Conservation (phyloP, 345 rosid species). For the Syzygium aqueum region DNA sequence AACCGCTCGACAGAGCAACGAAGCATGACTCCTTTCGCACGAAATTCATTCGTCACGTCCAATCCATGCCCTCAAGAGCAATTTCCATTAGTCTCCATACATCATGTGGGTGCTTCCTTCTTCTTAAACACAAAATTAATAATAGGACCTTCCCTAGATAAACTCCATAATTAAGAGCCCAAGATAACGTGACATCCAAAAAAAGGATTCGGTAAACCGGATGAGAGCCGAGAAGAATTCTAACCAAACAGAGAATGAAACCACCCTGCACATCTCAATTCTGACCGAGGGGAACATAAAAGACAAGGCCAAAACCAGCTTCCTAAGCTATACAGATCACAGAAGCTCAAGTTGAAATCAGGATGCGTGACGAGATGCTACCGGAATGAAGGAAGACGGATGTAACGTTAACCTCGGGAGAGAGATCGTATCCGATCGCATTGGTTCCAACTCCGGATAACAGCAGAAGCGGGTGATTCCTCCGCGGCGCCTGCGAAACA, state of each 20-base stretch:
- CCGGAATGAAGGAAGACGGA: background rate
- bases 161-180: background rate
- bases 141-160: background rate
- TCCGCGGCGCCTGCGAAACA: conserved; percentile 26
- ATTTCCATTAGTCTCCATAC: background rate
- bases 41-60: background rate
- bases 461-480: conserved; percentile 75
- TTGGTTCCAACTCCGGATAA: conserved; percentile 72
- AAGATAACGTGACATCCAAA: background rate
- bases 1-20: background rate
- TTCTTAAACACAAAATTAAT: background rate
- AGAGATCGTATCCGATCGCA: conserved; percentile 72
- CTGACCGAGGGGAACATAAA: background rate
- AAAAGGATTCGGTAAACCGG: background rate
- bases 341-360: background rate
- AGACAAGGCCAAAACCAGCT: background rate
- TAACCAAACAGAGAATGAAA: background rate
- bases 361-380: background rate
- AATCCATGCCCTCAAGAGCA: background rate
- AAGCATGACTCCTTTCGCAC: background rate
- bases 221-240: background rate
- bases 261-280: background rate
- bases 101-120: background rate
- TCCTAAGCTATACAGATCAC: background rate
- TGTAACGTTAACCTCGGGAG: conserved; percentile 40